Evolutionary conservation across 305 asterid species (phyloP).

Genomic region (Striga hermonthica): DNA sequence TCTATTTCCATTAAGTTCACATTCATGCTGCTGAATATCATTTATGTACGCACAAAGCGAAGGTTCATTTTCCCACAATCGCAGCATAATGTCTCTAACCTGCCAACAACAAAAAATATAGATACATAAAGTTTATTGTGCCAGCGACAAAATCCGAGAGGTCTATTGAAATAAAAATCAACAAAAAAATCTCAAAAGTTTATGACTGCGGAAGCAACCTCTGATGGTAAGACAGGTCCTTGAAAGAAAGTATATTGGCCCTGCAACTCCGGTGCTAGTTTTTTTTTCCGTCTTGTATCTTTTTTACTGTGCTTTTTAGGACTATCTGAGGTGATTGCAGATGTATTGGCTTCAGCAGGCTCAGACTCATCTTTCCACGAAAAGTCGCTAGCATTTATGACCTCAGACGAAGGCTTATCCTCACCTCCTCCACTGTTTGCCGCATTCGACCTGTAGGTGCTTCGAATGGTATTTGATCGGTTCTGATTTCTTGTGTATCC

Average conservation of each 20-base stretch:
- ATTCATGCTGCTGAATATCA: constrained; percentile 61
- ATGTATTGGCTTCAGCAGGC: constrained; percentile 48
- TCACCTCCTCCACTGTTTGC: constrained; percentile 38
- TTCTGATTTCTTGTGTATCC: constrained; percentile 29
- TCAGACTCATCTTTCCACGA: constrained; percentile 44
- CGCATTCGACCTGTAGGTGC: constrained; percentile 39
- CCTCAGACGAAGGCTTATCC: constrained; percentile 57
- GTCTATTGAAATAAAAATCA: constrained; percentile 7
- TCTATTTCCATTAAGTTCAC: constrained; percentile 35
- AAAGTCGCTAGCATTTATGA: constrained; percentile 46
- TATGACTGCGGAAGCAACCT: constrained; percentile 44
- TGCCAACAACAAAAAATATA: constrained; percentile 39
- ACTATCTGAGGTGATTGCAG: constrained; percentile 36
- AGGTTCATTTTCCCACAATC: constrained; percentile 85
- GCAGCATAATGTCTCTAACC: constrained; percentile 67
- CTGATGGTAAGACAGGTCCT: constrained; percentile 76
- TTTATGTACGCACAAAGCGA: constrained; percentile 64
- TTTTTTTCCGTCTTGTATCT: constrained; percentile 27
- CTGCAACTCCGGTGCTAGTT: constrained; percentile 35
- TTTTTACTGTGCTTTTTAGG: constrained; percentile 33
- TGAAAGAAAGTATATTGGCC: constrained; percentile 37
- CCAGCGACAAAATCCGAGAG: constrained; percentile 21
- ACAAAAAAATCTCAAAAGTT: not conserved
- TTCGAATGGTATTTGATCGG: constrained; percentile 45
- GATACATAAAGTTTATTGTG: constrained; percentile 17